Conservation (phyloP, 2,329 filamentous ascomycete genomes). For the Epichloe uncinata region DNA sequence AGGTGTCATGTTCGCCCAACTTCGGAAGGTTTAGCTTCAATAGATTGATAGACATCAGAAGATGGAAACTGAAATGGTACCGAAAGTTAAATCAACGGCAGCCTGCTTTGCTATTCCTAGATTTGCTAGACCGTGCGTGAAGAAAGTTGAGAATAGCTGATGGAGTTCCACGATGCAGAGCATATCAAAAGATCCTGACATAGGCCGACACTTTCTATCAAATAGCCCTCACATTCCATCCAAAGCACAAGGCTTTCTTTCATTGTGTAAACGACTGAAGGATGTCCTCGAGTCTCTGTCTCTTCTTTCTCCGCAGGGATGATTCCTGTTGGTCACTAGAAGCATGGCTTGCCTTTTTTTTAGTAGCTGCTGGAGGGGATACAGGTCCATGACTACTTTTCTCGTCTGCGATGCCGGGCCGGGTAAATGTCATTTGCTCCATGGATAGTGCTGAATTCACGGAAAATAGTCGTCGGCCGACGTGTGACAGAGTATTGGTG, state of each 20-base stretch:
- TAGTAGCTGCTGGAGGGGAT: slow-evolving; percentile 5
- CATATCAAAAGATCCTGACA: too few relatives aligned
- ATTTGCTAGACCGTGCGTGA: too few relatives aligned
- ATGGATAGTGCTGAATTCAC: slow-evolving; percentile 7
- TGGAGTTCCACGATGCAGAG: too few relatives aligned
- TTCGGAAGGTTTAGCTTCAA: too few relatives aligned
- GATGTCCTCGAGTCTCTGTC: slow-evolving; percentile 21
- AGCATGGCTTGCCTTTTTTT: slow-evolving; percentile 7
- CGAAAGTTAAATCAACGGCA: too few relatives aligned
- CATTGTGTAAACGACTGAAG: slow-evolving; percentile 10
- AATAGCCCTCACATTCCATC: not conserved
- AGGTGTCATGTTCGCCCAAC: too few relatives aligned
- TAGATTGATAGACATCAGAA: too few relatives aligned
- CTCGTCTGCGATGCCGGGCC: slow-evolving; percentile 8
- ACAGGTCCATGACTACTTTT: not conserved
- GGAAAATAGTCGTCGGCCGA: slow-evolving; percentile 21
- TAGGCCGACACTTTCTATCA: too few relatives aligned
- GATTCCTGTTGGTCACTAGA: slow-evolving; percentile 10
- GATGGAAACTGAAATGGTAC: too few relatives aligned
- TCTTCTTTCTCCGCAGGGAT: slow-evolving; percentile 18
- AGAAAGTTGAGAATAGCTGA: too few relatives aligned
- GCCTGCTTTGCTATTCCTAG: too few relatives aligned
- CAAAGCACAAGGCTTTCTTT: not conserved
- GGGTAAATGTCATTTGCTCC: slow-evolving; percentile 20
- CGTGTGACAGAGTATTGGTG: slow-evolving; percentile 21